A percentile compares a stretch with the other conserved stretches of the same genome.
Conservation (phyloP, 805 yeast genomes). For the Candida morakotiae region DNA sequence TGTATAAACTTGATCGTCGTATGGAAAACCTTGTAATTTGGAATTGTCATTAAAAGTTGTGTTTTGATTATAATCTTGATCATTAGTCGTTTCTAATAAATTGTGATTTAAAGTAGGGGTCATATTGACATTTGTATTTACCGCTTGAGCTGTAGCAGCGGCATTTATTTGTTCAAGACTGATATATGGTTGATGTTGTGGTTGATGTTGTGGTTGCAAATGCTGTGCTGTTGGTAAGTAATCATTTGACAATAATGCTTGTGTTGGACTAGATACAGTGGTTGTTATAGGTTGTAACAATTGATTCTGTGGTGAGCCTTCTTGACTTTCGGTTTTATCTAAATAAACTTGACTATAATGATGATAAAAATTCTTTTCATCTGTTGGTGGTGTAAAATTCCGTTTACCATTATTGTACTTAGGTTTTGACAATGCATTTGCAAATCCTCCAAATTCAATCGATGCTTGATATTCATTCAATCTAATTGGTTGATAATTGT, state of each 20-base stretch:
- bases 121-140: slow-evolving; percentile 2
- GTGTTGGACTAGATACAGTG: background rate
- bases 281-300: background rate
- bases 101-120: slow-evolving; percentile 5
- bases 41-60: background rate
- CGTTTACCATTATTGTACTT: slow-evolving; percentile 7
- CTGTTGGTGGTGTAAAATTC: slow-evolving; percentile 12
- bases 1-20: slow-evolving; percentile 16
- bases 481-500: slow-evolving; percentile 26
- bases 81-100: background rate
- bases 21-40: slow-evolving; percentile 15
- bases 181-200: slow-evolving; percentile 9
- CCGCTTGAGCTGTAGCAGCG: slow-evolving; percentile 6
- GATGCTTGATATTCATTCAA: slow-evolving; percentile 35
- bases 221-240: slow-evolving; percentile 4
- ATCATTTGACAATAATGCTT: slow-evolving; percentile 1
- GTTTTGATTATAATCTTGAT: background rate
- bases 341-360: slow-evolving; percentile 14
- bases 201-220: slow-evolving; percentile 6
- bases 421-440: slow-evolving; percentile 19
- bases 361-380: slow-evolving; percentile 7
- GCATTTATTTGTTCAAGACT: slow-evolving; percentile 11
- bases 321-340: slow-evolving; percentile 1
- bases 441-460: slow-evolving; percentile 35
- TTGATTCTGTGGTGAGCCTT: slow-evolving; percentile 1